These are phyloP conservation scores for Gloeopeniophorella convolvens DNA, from an alignment of 768 basidiomycete species.

Conservation along the genomic window DNA sequence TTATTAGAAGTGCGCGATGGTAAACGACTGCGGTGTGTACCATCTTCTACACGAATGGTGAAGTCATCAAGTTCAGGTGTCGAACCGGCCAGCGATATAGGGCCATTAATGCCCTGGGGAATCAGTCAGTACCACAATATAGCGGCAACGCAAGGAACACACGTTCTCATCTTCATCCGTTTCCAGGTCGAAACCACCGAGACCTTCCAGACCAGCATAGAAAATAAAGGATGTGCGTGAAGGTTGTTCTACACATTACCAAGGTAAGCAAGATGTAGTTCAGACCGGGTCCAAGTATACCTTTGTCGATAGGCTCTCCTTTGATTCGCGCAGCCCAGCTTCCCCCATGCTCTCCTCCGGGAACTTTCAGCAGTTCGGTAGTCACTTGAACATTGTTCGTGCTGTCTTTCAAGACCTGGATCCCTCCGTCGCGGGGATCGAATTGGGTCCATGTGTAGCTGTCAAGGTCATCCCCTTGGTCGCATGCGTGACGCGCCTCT, in stretches of 20 bases:
- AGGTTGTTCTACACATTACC: slow-evolving; percentile 28
- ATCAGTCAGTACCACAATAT: background rate
- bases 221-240: slow-evolving; percentile 76
- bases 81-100: slow-evolving; percentile 62
- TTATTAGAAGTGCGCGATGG: background rate
- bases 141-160: slow-evolving; percentile 22
- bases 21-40: slow-evolving; percentile 33
- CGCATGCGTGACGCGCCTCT: slow-evolving; percentile 84
- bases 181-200: slow-evolving; percentile 77
- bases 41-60: slow-evolving; percentile 69
- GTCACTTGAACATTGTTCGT: slow-evolving; percentile 81
- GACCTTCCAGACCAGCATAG: slow-evolving; percentile 82
- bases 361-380: slow-evolving; percentile 81
- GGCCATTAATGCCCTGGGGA: slow-evolving; percentile 64
- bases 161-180: slow-evolving; percentile 73
- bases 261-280: background rate
- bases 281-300: slow-evolving; percentile 35
- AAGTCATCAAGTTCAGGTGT: slow-evolving; percentile 82
- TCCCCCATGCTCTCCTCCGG: slow-evolving; percentile 75
- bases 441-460: slow-evolving; percentile 85
- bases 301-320: slow-evolving; percentile 64
- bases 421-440: slow-evolving; percentile 79
- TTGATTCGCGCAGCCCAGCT: slow-evolving; percentile 85
- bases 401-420: slow-evolving; percentile 76
- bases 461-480: slow-evolving; percentile 76